Evolutionary conservation across 768 basidiomycete genomes (phyloP), one percentile per base, ranked within the genome.

Genomic region (Tricholoma hemisulphureum): DNA sequence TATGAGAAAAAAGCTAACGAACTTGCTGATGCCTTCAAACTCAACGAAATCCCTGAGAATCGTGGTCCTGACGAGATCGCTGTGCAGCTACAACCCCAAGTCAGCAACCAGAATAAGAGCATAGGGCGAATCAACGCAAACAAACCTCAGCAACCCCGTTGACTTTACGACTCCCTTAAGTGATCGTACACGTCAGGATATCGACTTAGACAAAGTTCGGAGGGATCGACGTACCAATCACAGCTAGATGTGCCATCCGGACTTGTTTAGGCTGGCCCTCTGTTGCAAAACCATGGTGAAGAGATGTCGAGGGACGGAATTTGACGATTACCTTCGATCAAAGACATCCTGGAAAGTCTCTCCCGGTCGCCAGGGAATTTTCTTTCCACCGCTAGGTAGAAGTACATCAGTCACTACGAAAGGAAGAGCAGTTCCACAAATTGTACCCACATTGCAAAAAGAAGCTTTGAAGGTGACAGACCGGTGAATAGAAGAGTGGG

Each of bases 31-130:
- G 2, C 96, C 96, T 66, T 87, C 90, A 71, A 90, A 92, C 29
- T 97, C 94, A 48, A 97, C 95, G 68, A 96, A 96, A 75, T 97
- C 95, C 67, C 89, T 91, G 65, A 91, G 70, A 63, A 93, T 91
- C 6, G 89, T 93, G 20, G 87, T 86, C 71, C 79, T 81, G 53
- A 98, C 90, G 43, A 98, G 83, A 54, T 93, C 88, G 58, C 88
- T 91, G 78, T 98, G 97, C 24, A 98, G 79, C 83, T 87, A 56
- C 26, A 49, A 13, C 23, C n/a, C 14, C 9, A 20, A 18, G 52
- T 41, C 24, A 55, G 11, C 29, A 31, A 26, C 50, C 28, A 24
- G 20, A 51, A 18, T 37, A 2, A 8, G 3, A 9, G 16, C 37
- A 24, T n/a, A 13, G 20, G 16, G 20, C 16, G 28, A 18, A 35